Evolutionary conservation across 108 stramenopile species (phyloP).

Genomic region (Skeletonema costatum): DNA sequence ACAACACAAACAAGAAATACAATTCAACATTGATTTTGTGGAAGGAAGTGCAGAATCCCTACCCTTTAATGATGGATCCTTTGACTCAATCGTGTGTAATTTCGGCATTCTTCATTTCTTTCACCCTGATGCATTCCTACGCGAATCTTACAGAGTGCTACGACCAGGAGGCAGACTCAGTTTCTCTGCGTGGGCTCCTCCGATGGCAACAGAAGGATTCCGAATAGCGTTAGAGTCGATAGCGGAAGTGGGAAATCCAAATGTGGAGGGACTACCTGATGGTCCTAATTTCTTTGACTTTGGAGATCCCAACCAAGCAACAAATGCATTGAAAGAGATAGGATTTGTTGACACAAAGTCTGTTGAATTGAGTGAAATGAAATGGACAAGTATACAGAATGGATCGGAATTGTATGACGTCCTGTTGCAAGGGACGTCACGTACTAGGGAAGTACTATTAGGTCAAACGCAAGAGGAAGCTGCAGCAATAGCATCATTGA

Average conservation of each 20-base stretch:
- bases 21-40: slow-evolving; percentile 41
- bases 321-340: slow-evolving; percentile 14
- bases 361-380: slow-evolving; percentile 49
- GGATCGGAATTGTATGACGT: slow-evolving; percentile 39
- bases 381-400: slow-evolving; percentile 47
- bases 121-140: slow-evolving; percentile 34
- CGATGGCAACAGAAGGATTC: slow-evolving; percentile 39
- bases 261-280: slow-evolving; percentile 41
- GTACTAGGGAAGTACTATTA: slow-evolving; percentile 44
- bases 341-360: slow-evolving; percentile 40
- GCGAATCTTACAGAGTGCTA: slow-evolving; percentile 41
- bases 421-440: slow-evolving; percentile 43
- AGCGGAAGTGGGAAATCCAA: slow-evolving; percentile 47
- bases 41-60: slow-evolving; percentile 43
- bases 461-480: slow-evolving; percentile 38
- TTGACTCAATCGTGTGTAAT: slow-evolving; percentile 47
- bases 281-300: slow-evolving; percentile 56
- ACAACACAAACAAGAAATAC: background rate
- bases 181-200: slow-evolving; percentile 54
- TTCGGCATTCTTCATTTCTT: slow-evolving; percentile 54
- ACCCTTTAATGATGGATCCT: slow-evolving; percentile 43
- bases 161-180: slow-evolving; percentile 48
- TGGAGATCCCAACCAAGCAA: slow-evolving; percentile 29
- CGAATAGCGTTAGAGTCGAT: slow-evolving; percentile 39
- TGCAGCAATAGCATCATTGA: slow-evolving; percentile 20